Conservation (phyloP, 2,329 filamentous ascomycete genomes). For the Trichophyton rubrum region DNA sequence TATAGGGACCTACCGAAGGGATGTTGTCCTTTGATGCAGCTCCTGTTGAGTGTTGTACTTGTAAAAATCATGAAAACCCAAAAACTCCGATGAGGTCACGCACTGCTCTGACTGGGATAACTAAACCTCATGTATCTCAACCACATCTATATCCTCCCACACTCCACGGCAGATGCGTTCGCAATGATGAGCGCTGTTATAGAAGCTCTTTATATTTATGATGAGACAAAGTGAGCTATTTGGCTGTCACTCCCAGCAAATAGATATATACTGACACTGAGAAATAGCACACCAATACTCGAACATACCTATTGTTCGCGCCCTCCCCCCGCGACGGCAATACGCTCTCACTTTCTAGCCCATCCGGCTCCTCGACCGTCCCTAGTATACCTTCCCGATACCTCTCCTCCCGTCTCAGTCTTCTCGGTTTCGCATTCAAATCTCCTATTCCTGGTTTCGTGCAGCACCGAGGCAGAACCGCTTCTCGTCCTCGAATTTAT, state of each 20-base stretch:
- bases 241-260: conserved; percentile 3
- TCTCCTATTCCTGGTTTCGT: conserved; percentile 71
- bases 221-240: conserved; percentile 70
- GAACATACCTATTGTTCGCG: conserved; percentile 79
- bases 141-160: conserved; percentile 12
- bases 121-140: background rate
- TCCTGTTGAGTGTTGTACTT: background rate
- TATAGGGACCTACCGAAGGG: background rate
- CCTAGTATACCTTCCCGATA: conserved; percentile 70
- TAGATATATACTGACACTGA: conserved; percentile 13
- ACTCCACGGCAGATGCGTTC: conserved; percentile 7
- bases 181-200: conserved; percentile 68
- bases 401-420: conserved; percentile 72
- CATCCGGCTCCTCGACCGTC: conserved; percentile 71
- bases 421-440: conserved; percentile 82
- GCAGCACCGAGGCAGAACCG: conserved; percentile 77
- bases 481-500: conserved; percentile 87
- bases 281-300: conserved; percentile 63
- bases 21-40: background rate
- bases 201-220: conserved; percentile 92
- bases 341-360: conserved; percentile 77
- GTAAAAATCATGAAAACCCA: background rate
- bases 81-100: conserved; percentile 3
- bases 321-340: conserved; percentile 59
- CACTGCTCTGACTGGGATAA: background rate